phyloP scores from a whole-genome alignment of 2,329 filamentous ascomycete species.

The Zymoseptoria crescenta region DNA sequence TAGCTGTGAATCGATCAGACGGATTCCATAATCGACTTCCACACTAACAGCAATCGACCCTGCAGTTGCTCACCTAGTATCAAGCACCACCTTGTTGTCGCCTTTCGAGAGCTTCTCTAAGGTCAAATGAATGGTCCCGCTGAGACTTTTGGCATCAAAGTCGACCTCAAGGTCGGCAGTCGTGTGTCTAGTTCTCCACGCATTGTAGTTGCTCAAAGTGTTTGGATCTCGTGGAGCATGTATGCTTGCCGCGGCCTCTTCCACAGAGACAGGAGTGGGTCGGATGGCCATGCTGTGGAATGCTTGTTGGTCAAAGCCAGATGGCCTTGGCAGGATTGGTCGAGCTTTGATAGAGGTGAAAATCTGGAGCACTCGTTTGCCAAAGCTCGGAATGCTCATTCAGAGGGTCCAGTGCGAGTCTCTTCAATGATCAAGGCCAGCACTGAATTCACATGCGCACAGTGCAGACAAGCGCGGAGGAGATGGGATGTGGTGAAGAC shows the following conservation, averaged over 20 bases:
- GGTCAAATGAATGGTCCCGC: slow-evolving; percentile 67
- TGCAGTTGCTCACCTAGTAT: slow-evolving; percentile 53
- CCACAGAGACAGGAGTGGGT: slow-evolving; percentile 19
- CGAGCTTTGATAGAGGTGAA: not conserved
- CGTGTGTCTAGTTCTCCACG: slow-evolving; percentile 78
- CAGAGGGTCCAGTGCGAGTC: not conserved
- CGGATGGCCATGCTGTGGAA: slow-evolving; percentile 21
- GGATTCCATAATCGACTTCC: not conserved
- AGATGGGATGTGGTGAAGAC: no score
- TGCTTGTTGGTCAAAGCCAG: not conserved
- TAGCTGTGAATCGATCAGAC: slow-evolving; percentile 39
- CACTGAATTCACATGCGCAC: not conserved
- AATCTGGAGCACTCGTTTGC: slow-evolving; percentile 3
- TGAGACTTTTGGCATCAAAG: slow-evolving; percentile 70
- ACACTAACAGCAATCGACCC: not conserved
- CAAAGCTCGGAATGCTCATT: slow-evolving; percentile 9
- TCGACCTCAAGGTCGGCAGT: slow-evolving; percentile 73
- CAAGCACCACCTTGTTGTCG: slow-evolving; percentile 68
- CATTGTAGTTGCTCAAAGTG: slow-evolving; percentile 84
- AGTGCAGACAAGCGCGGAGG: not conserved
- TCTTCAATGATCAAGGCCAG: not conserved
- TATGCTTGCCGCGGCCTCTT: slow-evolving; percentile 25
- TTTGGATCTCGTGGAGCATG: slow-evolving; percentile 59
- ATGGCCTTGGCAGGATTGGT: not conserved
- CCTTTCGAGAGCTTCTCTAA: slow-evolving; percentile 70